Evolutionary conservation across 192 early-diverging fungal genomes (phyloP), one percentile per base, ranked within the genome.

Genomic region (Phlyctochytrium bullatum): DNA sequence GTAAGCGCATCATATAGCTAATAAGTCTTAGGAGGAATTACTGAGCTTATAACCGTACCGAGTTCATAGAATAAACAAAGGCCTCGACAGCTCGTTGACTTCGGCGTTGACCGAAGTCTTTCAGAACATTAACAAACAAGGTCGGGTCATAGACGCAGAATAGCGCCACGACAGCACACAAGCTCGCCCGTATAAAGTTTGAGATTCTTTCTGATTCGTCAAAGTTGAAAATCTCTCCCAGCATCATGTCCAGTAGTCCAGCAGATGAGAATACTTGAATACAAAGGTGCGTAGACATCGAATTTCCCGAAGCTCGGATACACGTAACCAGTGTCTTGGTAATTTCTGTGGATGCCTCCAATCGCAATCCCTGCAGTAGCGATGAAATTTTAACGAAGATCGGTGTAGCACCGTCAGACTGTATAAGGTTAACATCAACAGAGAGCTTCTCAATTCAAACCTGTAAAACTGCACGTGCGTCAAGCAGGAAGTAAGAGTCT

Each of bases 401-500:
- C n/a, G 16, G 50, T 3, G 17, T 23, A 4, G 47, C 29, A 47
- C 6, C 62, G 3, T 29, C 40, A 23, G 33, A 10, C 36, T 23
- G 34, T 24, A 25, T 51, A 64, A 47, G 3, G 36, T 47, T 20
- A 47, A 47, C 6, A 47, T 47, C 20, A 6, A 47, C 10, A 6
- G 40, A 20, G 20, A 63, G 36, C 67, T 24, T n/a, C n/a, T 50
- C 20, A 47, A 29, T 32, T 53, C 35, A 50, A 70, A 88, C 87
- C 71, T 88, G 87, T 34, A 86, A 74, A 2, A 83, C 73, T 25
- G 65, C 51, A 33, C 75, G 77, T 3, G 88, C 80, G 54, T 77
- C 83, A 1, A 97, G 67, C 35, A 96, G 58, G 29, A 91, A 73
- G 68, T 93, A 95, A 56, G 90, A 86, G 73, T 97, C 94, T n/a